Percentiles rank a stretch among this genome's conserved stretches.
phyloP scores from a whole-genome alignment of 2,329 filamentous ascomycete species.

The Cadophora gregata region DNA sequence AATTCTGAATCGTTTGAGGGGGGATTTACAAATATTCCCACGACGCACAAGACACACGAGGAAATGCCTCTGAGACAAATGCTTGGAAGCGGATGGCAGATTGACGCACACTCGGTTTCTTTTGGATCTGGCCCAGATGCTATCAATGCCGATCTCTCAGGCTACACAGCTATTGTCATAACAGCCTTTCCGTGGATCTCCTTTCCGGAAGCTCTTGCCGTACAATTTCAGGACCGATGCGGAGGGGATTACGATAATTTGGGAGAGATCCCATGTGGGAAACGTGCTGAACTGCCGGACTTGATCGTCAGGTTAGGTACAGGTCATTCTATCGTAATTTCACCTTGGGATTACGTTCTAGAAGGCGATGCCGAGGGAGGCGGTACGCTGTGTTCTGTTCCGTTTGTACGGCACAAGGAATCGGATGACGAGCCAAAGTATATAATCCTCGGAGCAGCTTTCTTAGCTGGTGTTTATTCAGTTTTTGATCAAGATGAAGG shows the following conservation, averaged over 20 bases:
- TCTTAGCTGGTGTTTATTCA: slow-evolving; percentile 11
- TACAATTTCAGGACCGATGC: slow-evolving; percentile 9
- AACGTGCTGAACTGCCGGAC: slow-evolving; percentile 5
- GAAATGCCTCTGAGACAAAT: slow-evolving; percentile 11
- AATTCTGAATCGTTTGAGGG: slow-evolving; percentile 7
- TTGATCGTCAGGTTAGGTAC: slow-evolving; percentile 7
- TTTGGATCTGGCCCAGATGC: slow-evolving; percentile 3
- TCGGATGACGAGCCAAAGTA: slow-evolving; percentile 6
- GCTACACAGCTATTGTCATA: slow-evolving; percentile 6
- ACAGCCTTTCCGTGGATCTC: slow-evolving; percentile 1
- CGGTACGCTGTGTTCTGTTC: slow-evolving; percentile 1
- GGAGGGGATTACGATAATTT: slow-evolving; percentile 12
- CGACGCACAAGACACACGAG: slow-evolving; percentile 5
- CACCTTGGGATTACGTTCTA: slow-evolving; percentile 10
- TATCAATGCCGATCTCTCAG: slow-evolving; percentile 5
- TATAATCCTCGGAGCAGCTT: slow-evolving; percentile 7
- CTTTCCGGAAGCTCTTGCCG: slow-evolving; percentile 1
- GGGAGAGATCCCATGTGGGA: neutral
- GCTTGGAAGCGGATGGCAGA: slow-evolving; percentile 9
- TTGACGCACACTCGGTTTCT: slow-evolving; percentile 1
- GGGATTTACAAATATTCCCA: neutral
- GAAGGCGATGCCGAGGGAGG: neutral
- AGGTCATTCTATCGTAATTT: slow-evolving; percentile 1
- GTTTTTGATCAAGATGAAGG: slow-evolving; percentile 10
- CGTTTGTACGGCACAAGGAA: slow-evolving; percentile 6